phyloP scores from a whole-genome alignment of 345 rosid genomes.

The Carallia pectinifolia region DNA sequence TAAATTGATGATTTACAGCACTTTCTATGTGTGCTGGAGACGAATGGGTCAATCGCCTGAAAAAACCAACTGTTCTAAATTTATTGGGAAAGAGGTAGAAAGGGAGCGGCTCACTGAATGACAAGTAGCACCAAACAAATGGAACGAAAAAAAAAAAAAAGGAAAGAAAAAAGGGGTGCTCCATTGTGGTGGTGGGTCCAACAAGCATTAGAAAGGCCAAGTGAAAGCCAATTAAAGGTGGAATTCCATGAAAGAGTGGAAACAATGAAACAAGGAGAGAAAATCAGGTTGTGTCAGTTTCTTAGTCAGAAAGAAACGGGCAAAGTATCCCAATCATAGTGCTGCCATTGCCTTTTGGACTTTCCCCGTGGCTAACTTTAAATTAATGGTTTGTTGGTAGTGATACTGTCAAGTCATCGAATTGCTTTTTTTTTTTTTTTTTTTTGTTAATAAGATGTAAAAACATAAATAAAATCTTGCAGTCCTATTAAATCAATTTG shows the following conservation, averaged over 20 bases:
- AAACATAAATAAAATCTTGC: too few relatives aligned
- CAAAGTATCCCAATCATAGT: background rate
- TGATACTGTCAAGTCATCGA: too few relatives aligned
- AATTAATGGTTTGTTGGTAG: background rate
- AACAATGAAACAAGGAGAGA: background rate
- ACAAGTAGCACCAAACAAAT: slow-evolving; percentile 9
- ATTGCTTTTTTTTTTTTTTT: too few relatives aligned
- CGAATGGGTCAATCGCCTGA: background rate
- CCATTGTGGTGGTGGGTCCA: slow-evolving; percentile 16
- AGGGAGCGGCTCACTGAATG: background rate
- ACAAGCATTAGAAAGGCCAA: background rate
- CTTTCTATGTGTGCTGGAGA: too few relatives aligned
- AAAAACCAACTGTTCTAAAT: background rate
- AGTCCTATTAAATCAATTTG: too few relatives aligned
- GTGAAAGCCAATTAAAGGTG: slow-evolving; percentile 7
- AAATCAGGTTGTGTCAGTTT: slow-evolving; percentile 27
- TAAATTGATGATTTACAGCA: too few relatives aligned
- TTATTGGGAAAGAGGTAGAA: background rate
- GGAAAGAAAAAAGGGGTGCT: background rate
- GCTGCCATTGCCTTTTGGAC: background rate
- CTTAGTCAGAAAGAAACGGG: slow-evolving; percentile 48
- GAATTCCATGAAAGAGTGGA: background rate
- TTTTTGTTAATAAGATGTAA: too few relatives aligned
- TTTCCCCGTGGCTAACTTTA: too few relatives aligned
- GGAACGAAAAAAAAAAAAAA: background rate